These are phyloP conservation scores for Melanogaster broomeanus DNA, from an alignment of 768 basidiomycete genomes.

Conservation along the genomic window DNA sequence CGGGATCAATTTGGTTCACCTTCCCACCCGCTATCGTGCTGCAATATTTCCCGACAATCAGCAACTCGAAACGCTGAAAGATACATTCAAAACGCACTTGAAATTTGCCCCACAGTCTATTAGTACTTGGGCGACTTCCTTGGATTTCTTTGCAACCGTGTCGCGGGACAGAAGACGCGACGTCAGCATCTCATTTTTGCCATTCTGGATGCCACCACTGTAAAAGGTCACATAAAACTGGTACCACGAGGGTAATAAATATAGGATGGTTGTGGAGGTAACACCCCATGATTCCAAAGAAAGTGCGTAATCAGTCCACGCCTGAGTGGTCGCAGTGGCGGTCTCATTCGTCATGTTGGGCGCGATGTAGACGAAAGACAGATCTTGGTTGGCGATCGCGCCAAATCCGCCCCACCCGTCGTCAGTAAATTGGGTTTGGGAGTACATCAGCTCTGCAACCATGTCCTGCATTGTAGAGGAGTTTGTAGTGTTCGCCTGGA, in stretches of 20 bases:
- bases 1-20: constrained; percentile 36
- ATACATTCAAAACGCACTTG: constrained; percentile 8
- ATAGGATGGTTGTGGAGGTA: constrained; percentile 28
- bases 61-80: background rate
- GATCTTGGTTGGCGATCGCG: background rate
- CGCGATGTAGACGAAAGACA: constrained; percentile 27
- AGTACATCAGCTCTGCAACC: constrained; percentile 35
- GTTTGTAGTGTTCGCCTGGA: constrained; percentile 33
- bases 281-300: constrained; percentile 10
- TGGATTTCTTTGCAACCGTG: constrained; percentile 20
- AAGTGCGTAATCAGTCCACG: constrained; percentile 30
- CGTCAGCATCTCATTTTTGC: constrained; percentile 27
- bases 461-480: constrained; percentile 28
- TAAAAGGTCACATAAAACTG: constrained; percentile 18
- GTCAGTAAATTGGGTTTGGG: constrained; percentile 39
- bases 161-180: constrained; percentile 38
- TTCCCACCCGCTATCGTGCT: constrained; percentile 49
- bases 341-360: constrained; percentile 38
- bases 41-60: constrained; percentile 13
- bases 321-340: constrained; percentile 33
- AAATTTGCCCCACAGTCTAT: background rate
- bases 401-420: constrained; percentile 48
- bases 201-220: constrained; percentile 14
- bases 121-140: constrained; percentile 24
- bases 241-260: constrained; percentile 23